Percentiles rank a stretch among this genome's conserved stretches.
Conservation (phyloP, 352 stramenopile genomes). For the Globisporangium sylvaticum region DNA sequence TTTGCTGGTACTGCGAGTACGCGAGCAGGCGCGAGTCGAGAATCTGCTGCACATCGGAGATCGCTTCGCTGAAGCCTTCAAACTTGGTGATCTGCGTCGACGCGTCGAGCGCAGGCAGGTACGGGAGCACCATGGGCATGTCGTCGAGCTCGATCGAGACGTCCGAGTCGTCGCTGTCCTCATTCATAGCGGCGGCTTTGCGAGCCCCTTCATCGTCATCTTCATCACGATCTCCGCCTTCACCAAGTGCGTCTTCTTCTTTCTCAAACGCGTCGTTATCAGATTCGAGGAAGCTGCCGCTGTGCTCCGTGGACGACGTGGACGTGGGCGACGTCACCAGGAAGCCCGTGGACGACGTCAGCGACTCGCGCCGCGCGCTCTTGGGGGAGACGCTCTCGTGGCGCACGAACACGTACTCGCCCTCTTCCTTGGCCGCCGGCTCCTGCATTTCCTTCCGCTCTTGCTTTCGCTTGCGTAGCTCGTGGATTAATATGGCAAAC, state of each 20-base stretch:
- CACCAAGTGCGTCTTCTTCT: slow-evolving; percentile 23
- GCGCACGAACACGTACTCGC: slow-evolving; percentile 76
- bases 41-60: slow-evolving; percentile 64
- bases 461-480: not conserved
- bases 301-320: slow-evolving; percentile 9
- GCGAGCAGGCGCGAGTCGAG: slow-evolving; percentile 75
- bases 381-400: slow-evolving; percentile 15
- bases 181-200: not conserved
- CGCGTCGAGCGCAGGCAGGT: slow-evolving; percentile 69
- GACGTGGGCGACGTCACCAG: slow-evolving; percentile 16
- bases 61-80: slow-evolving; percentile 75
- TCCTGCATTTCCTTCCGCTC: slow-evolving; percentile 10
- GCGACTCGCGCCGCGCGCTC: slow-evolving; percentile 6
- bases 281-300: slow-evolving; percentile 4
- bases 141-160: slow-evolving; percentile 48
- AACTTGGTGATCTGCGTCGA: slow-evolving; percentile 86
- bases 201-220: slow-evolving; percentile 1
- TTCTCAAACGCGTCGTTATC: slow-evolving; percentile 8
- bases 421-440: slow-evolving; percentile 32
- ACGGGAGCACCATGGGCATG: slow-evolving; percentile 50
- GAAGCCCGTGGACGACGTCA: slow-evolving; percentile 10
- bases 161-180: slow-evolving; percentile 23
- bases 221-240: slow-evolving; percentile 23
- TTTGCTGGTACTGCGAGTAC: slow-evolving; percentile 84
- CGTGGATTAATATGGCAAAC: slow-evolving; percentile 10